These are phyloP conservation scores for Phialemoniopsis sp. DNA, from an alignment of 2,329 filamentous ascomycete genomes.

Conservation along the genomic window DNA sequence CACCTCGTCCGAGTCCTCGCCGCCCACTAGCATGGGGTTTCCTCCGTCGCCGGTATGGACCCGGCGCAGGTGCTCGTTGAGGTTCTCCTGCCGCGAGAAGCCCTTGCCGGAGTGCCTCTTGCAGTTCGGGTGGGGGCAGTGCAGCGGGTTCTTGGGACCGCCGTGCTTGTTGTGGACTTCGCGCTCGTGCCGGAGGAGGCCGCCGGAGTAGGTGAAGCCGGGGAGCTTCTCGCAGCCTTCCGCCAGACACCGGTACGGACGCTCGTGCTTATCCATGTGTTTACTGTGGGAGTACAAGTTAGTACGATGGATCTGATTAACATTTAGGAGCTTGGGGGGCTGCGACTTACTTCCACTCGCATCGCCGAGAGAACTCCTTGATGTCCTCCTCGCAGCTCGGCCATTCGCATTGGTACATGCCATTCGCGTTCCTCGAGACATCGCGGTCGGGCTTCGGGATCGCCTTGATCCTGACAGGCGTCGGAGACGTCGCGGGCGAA, in stretches of 20 bases:
- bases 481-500: slow-evolving; percentile 16
- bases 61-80: slow-evolving; percentile 87
- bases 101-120: slow-evolving; percentile 85
- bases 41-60: slow-evolving; percentile 60
- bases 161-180: slow-evolving; percentile 92
- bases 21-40: slow-evolving; percentile 20
- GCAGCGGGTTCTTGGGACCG: slow-evolving; percentile 80
- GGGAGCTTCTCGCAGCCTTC: slow-evolving; percentile 86
- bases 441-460: slow-evolving; percentile 57
- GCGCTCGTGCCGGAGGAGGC: slow-evolving; percentile 82
- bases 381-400: slow-evolving; percentile 62
- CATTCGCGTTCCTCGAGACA: slow-evolving; percentile 59
- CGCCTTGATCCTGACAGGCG: slow-evolving; percentile 39
- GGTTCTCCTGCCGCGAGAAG: slow-evolving; percentile 89
- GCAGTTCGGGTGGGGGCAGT: slow-evolving; percentile 83
- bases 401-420: slow-evolving; percentile 74
- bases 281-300: slow-evolving; percentile 54
- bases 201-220: slow-evolving; percentile 93
- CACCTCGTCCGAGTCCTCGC: slow-evolving; percentile 38
- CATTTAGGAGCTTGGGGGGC: background rate
- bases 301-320: slow-evolving; percentile 9
- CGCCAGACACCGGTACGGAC: slow-evolving; percentile 82
- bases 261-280: slow-evolving; percentile 97
- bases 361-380: slow-evolving; percentile 72
- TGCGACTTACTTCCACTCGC: slow-evolving; percentile 86